These are phyloP conservation scores for Cornus kousa DNA, from an alignment of 148 eudicot species.

Conservation along the genomic window DNA sequence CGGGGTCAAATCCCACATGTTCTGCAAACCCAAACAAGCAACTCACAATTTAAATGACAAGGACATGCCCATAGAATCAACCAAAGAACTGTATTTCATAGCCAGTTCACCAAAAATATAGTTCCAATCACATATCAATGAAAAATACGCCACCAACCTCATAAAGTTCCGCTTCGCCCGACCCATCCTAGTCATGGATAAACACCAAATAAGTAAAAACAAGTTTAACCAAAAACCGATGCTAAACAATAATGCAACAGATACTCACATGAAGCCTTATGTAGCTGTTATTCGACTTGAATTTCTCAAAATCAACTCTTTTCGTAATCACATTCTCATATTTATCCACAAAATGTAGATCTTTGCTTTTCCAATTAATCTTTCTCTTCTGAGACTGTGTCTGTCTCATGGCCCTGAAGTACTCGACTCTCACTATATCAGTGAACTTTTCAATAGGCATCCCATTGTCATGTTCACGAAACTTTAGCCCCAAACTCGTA, in stretches of 20 bases:
- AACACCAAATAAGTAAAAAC: neutral
- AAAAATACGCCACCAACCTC: constrained; percentile 40
- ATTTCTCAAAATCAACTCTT: constrained; percentile 12
- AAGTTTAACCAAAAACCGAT: neutral
- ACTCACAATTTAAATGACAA: neutral
- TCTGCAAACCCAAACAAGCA: constrained; percentile 25
- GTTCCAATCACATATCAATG: neutral
- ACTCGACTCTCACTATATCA: constrained; percentile 20
- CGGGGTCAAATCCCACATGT: constrained; percentile 93
- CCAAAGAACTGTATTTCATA: neutral
- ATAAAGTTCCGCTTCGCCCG: constrained; percentile 34
- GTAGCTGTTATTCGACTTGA: constrained; percentile 17
- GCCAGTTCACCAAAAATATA: neutral
- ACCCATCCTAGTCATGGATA: constrained; percentile 53
- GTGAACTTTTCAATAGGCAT: constrained; percentile 31
- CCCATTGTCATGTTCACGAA: constrained; percentile 17
- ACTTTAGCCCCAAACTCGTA: constrained; percentile 16
- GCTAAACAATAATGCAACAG: neutral
- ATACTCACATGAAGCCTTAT: constrained; percentile 30
- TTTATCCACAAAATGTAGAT: constrained; percentile 42
- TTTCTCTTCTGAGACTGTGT: constrained; percentile 13
- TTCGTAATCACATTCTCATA: constrained; percentile 17
- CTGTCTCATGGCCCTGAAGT: constrained; percentile 5
- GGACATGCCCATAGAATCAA: neutral
- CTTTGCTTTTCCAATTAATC: constrained; percentile 38